A percentile compares a stretch with the other conserved stretches of the same genome.
Evolutionary conservation across 768 basidiomycete species (phyloP).

Genomic region (Suillus subaureus): DNA sequence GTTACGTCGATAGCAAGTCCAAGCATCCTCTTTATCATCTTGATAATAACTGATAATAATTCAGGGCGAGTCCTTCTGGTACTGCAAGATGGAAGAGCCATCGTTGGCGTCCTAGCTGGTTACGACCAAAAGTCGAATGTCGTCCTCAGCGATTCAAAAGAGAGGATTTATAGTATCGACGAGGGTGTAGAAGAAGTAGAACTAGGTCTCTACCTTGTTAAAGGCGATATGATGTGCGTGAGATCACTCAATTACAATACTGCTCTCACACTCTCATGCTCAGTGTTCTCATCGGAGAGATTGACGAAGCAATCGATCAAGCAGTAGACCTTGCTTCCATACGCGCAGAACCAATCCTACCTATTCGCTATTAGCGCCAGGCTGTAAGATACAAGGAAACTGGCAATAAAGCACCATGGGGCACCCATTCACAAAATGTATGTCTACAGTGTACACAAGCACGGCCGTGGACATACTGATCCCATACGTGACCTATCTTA

Average conservation of each 20-base stretch:
- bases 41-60: background rate
- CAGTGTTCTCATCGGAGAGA: constrained; percentile 80
- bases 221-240: constrained; percentile 97
- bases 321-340: constrained; percentile 74
- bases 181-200: constrained; percentile 94
- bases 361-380: constrained; percentile 66
- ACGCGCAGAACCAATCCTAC: constrained; percentile 84
- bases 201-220: constrained; percentile 93
- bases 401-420: background rate
- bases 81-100: constrained; percentile 94
- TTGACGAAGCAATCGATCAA: constrained; percentile 82
- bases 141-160: constrained; percentile 91
- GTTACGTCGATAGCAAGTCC: constrained; percentile 83
- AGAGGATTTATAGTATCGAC: constrained; percentile 89
- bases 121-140: constrained; percentile 96
- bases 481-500: background rate
- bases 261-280: background rate
- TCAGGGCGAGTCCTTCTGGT: constrained; percentile 89
- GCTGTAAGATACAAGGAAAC: background rate
- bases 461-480: background rate
- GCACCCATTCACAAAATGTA: constrained; percentile 1
- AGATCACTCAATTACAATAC: background rate
- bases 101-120: constrained; percentile 89
- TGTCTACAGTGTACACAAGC: constrained; percentile 6
- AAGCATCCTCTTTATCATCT: background rate